A percentile compares a stretch with the other conserved stretches of the same genome.
Evolutionary conservation across 805 yeast species (phyloP).

Genomic region (Wickerhamiella australiensis): DNA sequence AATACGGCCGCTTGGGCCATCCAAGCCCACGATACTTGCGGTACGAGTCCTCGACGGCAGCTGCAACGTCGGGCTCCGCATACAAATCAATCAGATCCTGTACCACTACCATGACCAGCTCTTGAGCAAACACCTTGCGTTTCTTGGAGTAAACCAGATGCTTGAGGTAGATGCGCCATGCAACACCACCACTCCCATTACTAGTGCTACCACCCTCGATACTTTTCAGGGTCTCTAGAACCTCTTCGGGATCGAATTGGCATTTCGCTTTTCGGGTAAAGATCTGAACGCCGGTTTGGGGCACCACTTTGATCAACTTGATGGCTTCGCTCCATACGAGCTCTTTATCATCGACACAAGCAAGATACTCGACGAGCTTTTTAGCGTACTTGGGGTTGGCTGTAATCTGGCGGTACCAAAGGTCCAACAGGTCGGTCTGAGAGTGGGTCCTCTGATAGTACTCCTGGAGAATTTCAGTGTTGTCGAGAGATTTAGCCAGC

Average conservation of each 20-base stretch:
- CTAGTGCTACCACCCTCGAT: conserved; percentile 26
- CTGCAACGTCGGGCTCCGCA: conserved; percentile 15
- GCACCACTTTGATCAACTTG: conserved; percentile 26
- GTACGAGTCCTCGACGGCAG: conserved; percentile 20
- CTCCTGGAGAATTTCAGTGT: not conserved
- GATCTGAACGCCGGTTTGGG: conserved; percentile 27
- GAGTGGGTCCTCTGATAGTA: not conserved
- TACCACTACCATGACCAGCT: conserved; percentile 27
- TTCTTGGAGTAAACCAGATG: conserved; percentile 25
- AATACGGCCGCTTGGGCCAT: conserved; percentile 27
- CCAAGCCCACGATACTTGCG: conserved; percentile 20
- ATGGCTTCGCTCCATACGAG: conserved; percentile 31
- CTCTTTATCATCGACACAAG: conserved; percentile 21
- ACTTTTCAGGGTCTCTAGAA: conserved; percentile 25
- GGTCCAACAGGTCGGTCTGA: conserved; percentile 20
- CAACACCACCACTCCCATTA: conserved; percentile 24
- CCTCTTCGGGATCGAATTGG: conserved; percentile 23
- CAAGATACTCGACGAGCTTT: conserved; percentile 22
- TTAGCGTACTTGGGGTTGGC: conserved; percentile 21
- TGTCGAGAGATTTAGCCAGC: conserved; percentile 3
- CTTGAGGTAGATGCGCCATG: conserved; percentile 30
- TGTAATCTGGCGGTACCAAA: conserved; percentile 22
- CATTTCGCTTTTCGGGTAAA: conserved; percentile 23
- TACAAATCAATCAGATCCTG: conserved; percentile 26
- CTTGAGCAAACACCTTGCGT: conserved; percentile 23